Evolutionary conservation across 2,329 filamentous ascomycete genomes (phyloP).

Genomic region (Cladobotryum mycophilum): DNA sequence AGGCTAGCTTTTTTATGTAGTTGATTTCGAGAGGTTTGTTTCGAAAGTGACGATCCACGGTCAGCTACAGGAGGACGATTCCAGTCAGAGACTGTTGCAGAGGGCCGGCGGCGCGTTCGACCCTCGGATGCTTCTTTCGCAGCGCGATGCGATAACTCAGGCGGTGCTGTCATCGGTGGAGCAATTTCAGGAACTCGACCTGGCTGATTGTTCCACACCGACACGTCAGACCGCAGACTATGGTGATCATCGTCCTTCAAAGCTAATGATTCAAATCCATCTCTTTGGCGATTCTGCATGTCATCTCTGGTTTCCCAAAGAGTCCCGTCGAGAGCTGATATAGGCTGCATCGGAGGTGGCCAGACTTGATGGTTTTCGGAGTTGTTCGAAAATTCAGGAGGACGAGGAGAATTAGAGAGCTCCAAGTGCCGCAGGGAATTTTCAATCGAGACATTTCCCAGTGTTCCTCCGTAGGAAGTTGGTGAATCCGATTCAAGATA

Average conservation of each 20-base stretch:
- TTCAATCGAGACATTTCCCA: not conserved
- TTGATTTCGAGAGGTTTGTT: conserved; percentile 6
- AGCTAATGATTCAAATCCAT: not conserved
- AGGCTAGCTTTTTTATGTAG: conserved; percentile 3
- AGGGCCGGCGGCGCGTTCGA: not conserved
- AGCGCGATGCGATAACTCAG: conserved; percentile 2
- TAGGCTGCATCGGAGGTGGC: not conserved
- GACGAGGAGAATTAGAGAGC: not conserved
- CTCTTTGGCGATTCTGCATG: not conserved
- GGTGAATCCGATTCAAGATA: conserved; percentile 12
- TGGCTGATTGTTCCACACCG: conserved; percentile 17
- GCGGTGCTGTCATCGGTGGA: conserved; percentile 5
- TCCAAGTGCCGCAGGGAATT: not conserved
- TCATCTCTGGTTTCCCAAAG: not conserved
- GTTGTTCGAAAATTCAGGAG: not conserved
- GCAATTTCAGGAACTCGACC: conserved; percentile 10
- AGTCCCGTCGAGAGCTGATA: not conserved
- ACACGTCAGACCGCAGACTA: conserved; percentile 18
- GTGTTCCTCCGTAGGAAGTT: not conserved
- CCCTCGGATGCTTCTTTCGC: not conserved
- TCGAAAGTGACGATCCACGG: conserved; percentile 1
- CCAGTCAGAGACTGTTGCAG: not conserved
- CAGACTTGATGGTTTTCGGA: not conserved
- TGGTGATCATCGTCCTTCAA: conserved; percentile 10
- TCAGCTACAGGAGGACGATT: conserved; percentile 2